Base-by-base conservation (phyloP, 768 basidiomycete genomes). In the Cubamyces sp. region DNA sequence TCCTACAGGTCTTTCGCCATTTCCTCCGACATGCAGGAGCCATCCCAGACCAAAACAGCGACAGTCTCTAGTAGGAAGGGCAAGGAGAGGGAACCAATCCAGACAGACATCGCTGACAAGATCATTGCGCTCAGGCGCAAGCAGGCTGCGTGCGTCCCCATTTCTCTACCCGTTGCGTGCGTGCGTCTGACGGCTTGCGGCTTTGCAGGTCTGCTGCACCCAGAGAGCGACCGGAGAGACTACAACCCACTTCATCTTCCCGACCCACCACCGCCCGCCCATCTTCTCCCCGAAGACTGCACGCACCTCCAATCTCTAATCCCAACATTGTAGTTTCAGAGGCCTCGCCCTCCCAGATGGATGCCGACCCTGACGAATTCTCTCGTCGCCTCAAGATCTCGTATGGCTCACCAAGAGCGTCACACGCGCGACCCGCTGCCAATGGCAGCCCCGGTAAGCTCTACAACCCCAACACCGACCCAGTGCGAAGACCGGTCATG, bases 391-490 rank as follows among this genome's bases (percentile, higher is more conserved):
- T 92, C 68, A 87, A 83, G 72, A 87, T 91, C 19, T 89, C 90
- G 5, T 74, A 81, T 39, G 48, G 68, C 21, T 68, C 43, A 73
- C 84, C 41, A 70, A 82, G 57, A 76, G 79, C 61, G 63, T 76
- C 23, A 70, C 72, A 63, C 74, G 59, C 63, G 49, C 65, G 59
- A n/a, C 67, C 65, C 54, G 69, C 56, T 64, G 73, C 74, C 14
- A 61, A 65, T 28, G 67, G 70, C 59, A 72, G 61, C 69, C 69
- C 62, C 68, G 68, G 71, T 52, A 87, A 87, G 66, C 81, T 93
- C 0, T 94, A 79, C 75, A 89, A 93, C 69, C 91, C 91, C 0
- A 81, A 90, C 60, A 78, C 84, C 0, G 90, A 92, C 69, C 82
- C 86, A 11, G 81, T 88, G 25, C 87, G 52, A 30, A 58, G 15